Percentiles rank a stretch among this genome's conserved stretches.
Conservation (phyloP, 2,329 filamentous ascomycete species). For the Davidsoniella australis region DNA sequence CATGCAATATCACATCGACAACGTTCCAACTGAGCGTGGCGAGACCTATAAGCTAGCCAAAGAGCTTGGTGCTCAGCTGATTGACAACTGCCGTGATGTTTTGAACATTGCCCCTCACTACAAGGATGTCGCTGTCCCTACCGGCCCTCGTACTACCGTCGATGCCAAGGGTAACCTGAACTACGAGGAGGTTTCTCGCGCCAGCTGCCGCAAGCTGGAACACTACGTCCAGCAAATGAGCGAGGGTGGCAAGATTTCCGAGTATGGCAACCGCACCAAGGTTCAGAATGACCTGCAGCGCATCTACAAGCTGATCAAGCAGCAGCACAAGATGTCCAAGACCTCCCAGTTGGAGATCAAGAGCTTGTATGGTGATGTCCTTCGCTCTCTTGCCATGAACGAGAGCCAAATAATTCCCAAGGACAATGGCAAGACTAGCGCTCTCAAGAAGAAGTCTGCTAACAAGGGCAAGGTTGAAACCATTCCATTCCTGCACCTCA, state of each 20-base stretch:
- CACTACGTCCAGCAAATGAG: constrained; percentile 99
- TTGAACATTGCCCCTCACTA: constrained; percentile 70
- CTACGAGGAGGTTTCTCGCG: constrained; percentile 72
- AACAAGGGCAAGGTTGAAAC: constrained; percentile 89
- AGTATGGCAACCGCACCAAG: constrained; percentile 96
- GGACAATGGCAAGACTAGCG: constrained; percentile 57
- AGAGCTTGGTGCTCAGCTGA: constrained; percentile 78
- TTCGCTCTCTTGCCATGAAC: constrained; percentile 92
- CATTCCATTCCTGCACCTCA: constrained; percentile 92
- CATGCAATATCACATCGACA: constrained; percentile 99
- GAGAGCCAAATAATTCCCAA: constrained; percentile 91
- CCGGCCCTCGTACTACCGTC: constrained; percentile 80
- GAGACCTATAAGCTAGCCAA: constrained; percentile 98
- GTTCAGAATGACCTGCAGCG: constrained; percentile 89
- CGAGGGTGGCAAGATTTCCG: constrained; percentile 92
- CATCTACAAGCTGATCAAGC: constrained; percentile 96
- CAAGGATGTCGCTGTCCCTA: constrained; percentile 89
- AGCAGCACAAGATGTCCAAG: constrained; percentile 95
- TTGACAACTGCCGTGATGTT: constrained; percentile 94
- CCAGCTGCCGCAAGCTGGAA: constrained; percentile 88
- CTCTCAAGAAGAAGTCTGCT: constrained; percentile 33
- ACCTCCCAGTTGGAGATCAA: constrained; percentile 94
- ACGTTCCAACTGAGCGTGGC: constrained; percentile 88
- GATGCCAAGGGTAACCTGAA: constrained; percentile 83
- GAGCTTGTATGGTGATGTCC: constrained; percentile 80